Evolutionary conservation across 129 eudicot genomes (phyloP), one percentile per base, ranked within the genome.

Genomic region (Pseudognaphalium luteoalbum): DNA sequence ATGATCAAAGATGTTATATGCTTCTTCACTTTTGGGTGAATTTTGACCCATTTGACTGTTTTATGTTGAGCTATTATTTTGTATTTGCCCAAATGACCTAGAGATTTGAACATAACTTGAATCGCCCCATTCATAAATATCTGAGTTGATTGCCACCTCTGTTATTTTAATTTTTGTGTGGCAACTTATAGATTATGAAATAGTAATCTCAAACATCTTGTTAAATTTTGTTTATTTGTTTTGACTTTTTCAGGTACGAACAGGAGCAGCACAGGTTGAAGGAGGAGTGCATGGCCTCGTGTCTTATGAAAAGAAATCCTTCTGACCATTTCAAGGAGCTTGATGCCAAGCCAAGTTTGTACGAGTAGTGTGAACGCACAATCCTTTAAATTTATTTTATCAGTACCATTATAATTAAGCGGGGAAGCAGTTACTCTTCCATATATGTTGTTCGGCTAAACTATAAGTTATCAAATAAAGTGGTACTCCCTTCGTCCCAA

Each of bases 241-340:
- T 64, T 33, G 34, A 65, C 17, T 7, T 61, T 71, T 78, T 34
- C 73, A 88, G 93, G 93, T 86, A 32, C 82, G 91, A 56, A 90
- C 87, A 34, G 91, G 94, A 59, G 97, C 97, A 32, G 97, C 94
- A 50, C 97, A 91, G 76, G 85, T 83, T 42, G 97, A 91, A 86
- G 97, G 97, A 61, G 97, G 97, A 28, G 77, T 91, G 66, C 97
- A 91, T 42, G 97, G 89, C 6, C 86, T 91, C 30, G 84, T 91
- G 52, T 91, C 97, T n/a, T 91, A 88, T 71, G 91, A 90, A 39
- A 91, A 88, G 86, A 91, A 84, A 78, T 76, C 91, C 9, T 91
- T 88, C 62, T 90, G 83, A 83, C 42, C 60, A 14, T 17, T n/a
- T 22, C 42, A 14, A 73, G 3, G 54, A 47, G 54, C 17, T 47